Conservation (phyloP, 805 yeast genomes). For the Ogataea methanolica region DNA sequence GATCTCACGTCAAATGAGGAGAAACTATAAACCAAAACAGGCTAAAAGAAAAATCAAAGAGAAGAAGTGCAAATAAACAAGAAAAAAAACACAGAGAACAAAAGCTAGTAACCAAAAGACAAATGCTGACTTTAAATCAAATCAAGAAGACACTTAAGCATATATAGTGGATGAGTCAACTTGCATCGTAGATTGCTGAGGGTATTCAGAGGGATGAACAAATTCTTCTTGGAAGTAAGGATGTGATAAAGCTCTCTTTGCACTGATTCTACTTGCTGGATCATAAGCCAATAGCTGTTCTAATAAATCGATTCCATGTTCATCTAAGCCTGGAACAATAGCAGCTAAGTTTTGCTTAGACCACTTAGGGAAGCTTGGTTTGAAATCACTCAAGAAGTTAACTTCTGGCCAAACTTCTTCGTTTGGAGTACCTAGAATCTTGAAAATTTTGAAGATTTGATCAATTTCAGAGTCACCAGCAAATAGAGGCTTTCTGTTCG, state of each 20-base stretch:
- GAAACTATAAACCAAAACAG: too few species aligned
- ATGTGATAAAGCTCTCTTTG: constrained; percentile 86
- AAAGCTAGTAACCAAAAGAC: neutral
- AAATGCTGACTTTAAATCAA: neutral
- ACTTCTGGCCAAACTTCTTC: constrained; percentile 96
- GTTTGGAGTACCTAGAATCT: constrained; percentile 89
- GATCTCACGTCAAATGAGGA: too few species aligned
- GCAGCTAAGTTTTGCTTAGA: constrained; percentile 62
- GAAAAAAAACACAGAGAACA: neutral
- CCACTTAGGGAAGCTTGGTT: constrained; percentile 92
- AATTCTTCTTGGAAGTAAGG: constrained; percentile 71
- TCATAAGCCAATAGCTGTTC: constrained; percentile 80
- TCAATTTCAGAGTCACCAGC: constrained; percentile 98
- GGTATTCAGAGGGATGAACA: constrained; percentile 24
- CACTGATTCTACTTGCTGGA: constrained; percentile 90
- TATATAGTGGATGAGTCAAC: constrained; percentile 32
- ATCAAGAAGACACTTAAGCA: constrained; percentile 13
- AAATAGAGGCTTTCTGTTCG: constrained; percentile 88
- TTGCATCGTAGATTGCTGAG: constrained; percentile 32
- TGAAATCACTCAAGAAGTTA: constrained; percentile 83
- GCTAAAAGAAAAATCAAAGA: neutral
- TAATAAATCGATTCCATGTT: constrained; percentile 78
- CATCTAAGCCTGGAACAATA: constrained; percentile 74
- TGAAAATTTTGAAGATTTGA: constrained; percentile 89
- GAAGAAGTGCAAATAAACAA: neutral